Evolutionary conservation across 139 green algal species (phyloP).

Genomic region (Axilococcus clingmanii): DNA sequence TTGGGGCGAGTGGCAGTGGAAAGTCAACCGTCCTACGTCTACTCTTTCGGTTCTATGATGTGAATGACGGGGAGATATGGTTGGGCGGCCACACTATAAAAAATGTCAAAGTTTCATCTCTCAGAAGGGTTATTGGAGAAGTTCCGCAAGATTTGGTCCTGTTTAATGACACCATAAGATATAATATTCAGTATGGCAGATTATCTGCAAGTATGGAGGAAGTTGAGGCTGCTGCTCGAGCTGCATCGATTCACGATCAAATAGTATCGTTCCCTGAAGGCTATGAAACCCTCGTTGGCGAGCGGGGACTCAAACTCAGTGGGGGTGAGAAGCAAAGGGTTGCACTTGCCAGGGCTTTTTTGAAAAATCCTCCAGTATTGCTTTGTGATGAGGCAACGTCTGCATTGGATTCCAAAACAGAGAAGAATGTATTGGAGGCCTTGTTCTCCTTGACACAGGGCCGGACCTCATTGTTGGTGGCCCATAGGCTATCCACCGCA

Average conservation of each 20-base stretch:
- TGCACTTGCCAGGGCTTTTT: slow-evolving; percentile 75
- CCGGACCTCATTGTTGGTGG: slow-evolving; percentile 90
- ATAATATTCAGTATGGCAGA: slow-evolving; percentile 83
- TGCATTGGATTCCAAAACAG: slow-evolving; percentile 75
- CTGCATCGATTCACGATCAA: slow-evolving; percentile 69
- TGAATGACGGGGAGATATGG: slow-evolving; percentile 45
- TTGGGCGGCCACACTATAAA: slow-evolving; percentile 56
- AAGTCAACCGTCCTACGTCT: slow-evolving; percentile 70
- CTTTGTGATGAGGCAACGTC: slow-evolving; percentile 91
- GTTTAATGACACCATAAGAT: slow-evolving; percentile 93
- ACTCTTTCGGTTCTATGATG: slow-evolving; percentile 84
- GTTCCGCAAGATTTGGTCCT: slow-evolving; percentile 83
- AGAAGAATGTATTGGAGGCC: slow-evolving; percentile 40
- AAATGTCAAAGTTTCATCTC: slow-evolving; percentile 31
- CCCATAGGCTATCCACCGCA: slow-evolving; percentile 88
- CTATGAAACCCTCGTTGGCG: slow-evolving; percentile 85
- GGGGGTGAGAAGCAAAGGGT: slow-evolving; percentile 94
- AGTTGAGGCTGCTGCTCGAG: slow-evolving; percentile 18
- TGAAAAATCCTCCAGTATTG: slow-evolving; percentile 63
- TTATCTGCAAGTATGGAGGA: slow-evolving; percentile 49
- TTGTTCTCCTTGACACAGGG: slow-evolving; percentile 36
- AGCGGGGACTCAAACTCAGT: slow-evolving; percentile 86
- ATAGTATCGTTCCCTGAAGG: slow-evolving; percentile 82
- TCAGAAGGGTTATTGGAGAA: slow-evolving; percentile 40
- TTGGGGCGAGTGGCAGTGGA: slow-evolving; percentile 78